Base-by-base conservation (phyloP, 2,329 filamentous ascomycete species). In the Didymella pinodella region DNA sequence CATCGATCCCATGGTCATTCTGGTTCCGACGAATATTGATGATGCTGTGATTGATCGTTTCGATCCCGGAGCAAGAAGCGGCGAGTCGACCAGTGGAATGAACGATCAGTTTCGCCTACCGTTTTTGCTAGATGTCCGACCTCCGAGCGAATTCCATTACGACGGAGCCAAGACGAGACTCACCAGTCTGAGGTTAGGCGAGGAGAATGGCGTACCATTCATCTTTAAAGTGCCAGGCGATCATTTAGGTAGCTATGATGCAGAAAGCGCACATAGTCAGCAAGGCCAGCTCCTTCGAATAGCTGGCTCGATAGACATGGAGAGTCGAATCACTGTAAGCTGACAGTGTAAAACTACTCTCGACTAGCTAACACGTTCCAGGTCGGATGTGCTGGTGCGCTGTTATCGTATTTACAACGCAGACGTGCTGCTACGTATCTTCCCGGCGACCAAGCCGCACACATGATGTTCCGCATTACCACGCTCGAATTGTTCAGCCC, bases 371-470 rank as follows among this genome's bases (percentile, higher is more conserved):
- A 70, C 49, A 54, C 55, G 8, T 4, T n/a, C 56, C 29, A 88
- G 80, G 81, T 96, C 47, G 91, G 92, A 3, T 98, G 95, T 77
- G 90, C 90, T 26, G 92, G 93, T n/a, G 93, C 93, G 26, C 79
- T 98, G 2, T 78, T 98, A n/a, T 84, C 85, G 5, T 91, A 96
- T 64, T 77, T 97, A 25, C 87, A 92, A 67, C 87, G 91, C 51
- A 84, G 87, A 66, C 84, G 84, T 71, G 85, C 87, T 38, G 83
- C 85, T 2, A 83, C 86, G 34, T 89, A 87, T 68, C 78, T 89
- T 2, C 85, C 87, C 1, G 84, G 85, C 28, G 86, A 90, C 59
- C 77, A 81, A 14, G 81, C 82, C 29, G 82, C 82, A 2, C 74
- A 79, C n/a, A 68, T 79, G 10, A 78, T 85, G 41, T 90, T 90